phyloP scores from a whole-genome alignment of 1,139 yeast genomes.

The Blastobotrys arbuscula region DNA sequence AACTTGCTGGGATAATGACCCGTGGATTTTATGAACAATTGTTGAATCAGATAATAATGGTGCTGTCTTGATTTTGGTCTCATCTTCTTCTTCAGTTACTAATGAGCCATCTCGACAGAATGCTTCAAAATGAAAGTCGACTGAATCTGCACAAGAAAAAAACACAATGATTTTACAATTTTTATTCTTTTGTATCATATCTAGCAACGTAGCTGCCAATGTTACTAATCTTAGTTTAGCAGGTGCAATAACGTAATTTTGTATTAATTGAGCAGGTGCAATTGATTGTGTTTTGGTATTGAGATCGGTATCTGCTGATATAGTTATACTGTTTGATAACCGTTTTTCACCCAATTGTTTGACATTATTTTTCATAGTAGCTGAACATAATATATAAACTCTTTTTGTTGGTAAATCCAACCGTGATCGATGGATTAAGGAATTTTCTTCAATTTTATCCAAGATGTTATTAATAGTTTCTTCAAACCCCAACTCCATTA shows the following conservation, averaged over 20 bases:
- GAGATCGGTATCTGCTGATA: constrained; percentile 36
- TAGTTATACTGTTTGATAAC: constrained; percentile 57
- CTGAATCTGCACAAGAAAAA: constrained; percentile 91
- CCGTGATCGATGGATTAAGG: no score
- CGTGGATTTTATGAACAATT: constrained; percentile 75
- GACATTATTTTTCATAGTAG: constrained; percentile 81
- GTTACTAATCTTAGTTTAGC: constrained; percentile 86
- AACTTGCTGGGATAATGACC: constrained; percentile 76
- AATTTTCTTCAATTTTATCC: constrained; percentile 41
- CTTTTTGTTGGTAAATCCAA: constrained; percentile 58
- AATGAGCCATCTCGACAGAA: constrained; percentile 44
- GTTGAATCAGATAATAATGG: constrained; percentile 48
- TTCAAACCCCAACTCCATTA: constrained; percentile 93
- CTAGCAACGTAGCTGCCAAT: constrained; percentile 57
- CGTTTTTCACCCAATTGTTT: constrained; percentile 74
- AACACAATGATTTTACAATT: constrained; percentile 69
- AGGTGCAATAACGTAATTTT: constrained; percentile 75
- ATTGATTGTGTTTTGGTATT: constrained; percentile 37
- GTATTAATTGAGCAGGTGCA: constrained; percentile 90
- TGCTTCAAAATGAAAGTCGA: constrained; percentile 79
- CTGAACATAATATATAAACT: constrained; percentile 83
- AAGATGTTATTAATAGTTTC: constrained; percentile 81
- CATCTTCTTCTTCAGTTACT: constrained; percentile 27
- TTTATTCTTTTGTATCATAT: constrained; percentile 38
- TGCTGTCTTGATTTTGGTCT: constrained; percentile 39